phyloP scores from a whole-genome alignment of 805 yeast genomes.

The Saturnispora diversa region DNA sequence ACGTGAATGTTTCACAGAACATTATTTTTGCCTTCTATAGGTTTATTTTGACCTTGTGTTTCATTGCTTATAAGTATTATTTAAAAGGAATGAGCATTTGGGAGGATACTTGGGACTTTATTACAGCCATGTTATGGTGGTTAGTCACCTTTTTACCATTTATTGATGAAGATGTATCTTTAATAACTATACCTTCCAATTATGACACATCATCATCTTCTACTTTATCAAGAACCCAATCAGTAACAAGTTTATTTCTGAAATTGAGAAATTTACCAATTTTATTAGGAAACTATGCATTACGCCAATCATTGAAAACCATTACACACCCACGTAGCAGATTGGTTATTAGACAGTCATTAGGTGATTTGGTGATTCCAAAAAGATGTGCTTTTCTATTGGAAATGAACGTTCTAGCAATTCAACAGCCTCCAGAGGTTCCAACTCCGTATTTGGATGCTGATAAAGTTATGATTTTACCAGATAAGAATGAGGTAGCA shows the following conservation, averaged over 20 bases:
- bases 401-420: conserved; percentile 24
- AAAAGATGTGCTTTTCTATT: conserved; percentile 28
- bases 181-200: background rate
- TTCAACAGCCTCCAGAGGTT: conserved; percentile 35
- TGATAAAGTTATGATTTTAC: conserved; percentile 33
- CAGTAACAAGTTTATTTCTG: background rate
- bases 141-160: conserved; percentile 10
- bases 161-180: conserved; percentile 10
- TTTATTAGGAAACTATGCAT: conserved; percentile 13
- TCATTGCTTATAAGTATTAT: conserved; percentile 8
- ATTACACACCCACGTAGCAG: conserved; percentile 19
- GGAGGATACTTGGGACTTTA: background rate
- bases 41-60: conserved; percentile 12
- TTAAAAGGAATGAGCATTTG: background rate
- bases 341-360: conserved; percentile 12
- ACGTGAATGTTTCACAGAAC: conserved; percentile 13
- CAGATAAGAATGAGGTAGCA: conserved; percentile 31
- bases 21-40: conserved; percentile 17
- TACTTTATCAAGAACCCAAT: background rate
- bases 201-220: background rate
- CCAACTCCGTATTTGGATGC: conserved; percentile 38
- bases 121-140: conserved; percentile 18
- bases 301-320: conserved; percentile 18
- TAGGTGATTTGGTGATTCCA: conserved; percentile 24
- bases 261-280: conserved; percentile 13